Conservation (phyloP, 495 filamentous ascomycete species). For the Aspergillus taichungensis region DNA sequence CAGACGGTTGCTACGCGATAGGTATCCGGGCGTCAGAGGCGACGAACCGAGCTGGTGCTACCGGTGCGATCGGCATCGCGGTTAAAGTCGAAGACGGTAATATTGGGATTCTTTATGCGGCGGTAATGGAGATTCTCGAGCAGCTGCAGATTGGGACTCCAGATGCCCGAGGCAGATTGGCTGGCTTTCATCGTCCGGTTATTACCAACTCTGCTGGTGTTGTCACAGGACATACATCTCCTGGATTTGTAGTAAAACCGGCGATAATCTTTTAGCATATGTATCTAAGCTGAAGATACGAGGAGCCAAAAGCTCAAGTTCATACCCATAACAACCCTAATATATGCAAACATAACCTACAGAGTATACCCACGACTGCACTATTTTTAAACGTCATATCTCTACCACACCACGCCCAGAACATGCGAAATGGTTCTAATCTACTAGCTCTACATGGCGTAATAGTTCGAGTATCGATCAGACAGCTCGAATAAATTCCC, state of each 20-base stretch:
- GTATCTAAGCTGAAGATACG: too few relatives aligned
- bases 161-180: conserved; percentile 12
- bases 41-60: conserved; percentile 19
- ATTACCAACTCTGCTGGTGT: conserved; percentile 28
- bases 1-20: conserved; percentile 32
- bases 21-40: conserved; percentile 21
- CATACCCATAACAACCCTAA: too few relatives aligned
- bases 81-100: conserved; percentile 37
- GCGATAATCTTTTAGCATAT: too few relatives aligned
- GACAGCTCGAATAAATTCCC: too few relatives aligned
- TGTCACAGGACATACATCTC: conserved; percentile 17
- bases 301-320: too few relatives aligned
- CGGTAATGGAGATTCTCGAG: conserved; percentile 28
- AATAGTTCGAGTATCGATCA: too few relatives aligned
- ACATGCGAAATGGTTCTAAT: too few relatives aligned
- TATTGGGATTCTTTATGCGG: conserved; percentile 23
- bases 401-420: too few relatives aligned
- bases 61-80: conserved; percentile 26
- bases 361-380: too few relatives aligned
- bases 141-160: conserved; percentile 22
- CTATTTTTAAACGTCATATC: too few relatives aligned
- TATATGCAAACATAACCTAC: too few relatives aligned
- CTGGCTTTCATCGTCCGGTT: conserved; percentile 16
- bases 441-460: too few relatives aligned
- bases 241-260: neutral